Evolutionary conservation across 1,284 basidiomycete genomes (phyloP).

Genomic region (Flammula alnicola): DNA sequence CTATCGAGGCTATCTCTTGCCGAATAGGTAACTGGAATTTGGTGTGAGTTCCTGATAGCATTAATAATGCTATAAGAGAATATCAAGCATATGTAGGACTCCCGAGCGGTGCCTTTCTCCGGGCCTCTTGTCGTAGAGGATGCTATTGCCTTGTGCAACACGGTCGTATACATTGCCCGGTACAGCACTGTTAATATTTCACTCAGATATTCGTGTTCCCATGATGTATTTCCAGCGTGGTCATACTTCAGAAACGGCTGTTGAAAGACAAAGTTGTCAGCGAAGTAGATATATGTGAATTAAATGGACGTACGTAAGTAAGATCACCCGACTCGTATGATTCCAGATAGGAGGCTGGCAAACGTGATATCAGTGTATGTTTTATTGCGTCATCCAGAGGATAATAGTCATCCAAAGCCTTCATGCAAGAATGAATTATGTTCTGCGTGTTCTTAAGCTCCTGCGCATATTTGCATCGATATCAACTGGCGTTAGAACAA

Average conservation of each 20-base stretch:
- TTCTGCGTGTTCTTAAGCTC: not conserved
- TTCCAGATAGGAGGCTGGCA: conserved; percentile 1
- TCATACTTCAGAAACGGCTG: conserved; percentile 7
- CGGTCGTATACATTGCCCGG: conserved; percentile 3
- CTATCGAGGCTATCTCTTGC: too few relatives aligned
- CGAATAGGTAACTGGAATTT: not conserved
- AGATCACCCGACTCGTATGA: not conserved
- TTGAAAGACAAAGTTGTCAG: too few relatives aligned
- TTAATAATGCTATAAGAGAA: conserved; percentile 1
- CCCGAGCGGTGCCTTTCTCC: not conserved
- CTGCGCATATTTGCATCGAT: not conserved
- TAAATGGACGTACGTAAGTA: not conserved
- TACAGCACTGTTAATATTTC: conserved; percentile 1
- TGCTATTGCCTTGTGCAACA: not conserved
- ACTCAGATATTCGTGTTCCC: not conserved
- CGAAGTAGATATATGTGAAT: not conserved
- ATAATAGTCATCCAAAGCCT: not conserved
- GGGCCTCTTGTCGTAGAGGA: not conserved
- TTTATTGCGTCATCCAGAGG: not conserved
- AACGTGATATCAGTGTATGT: not conserved
- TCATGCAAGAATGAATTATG: not conserved
- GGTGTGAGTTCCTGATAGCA: not conserved
- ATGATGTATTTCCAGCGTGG: not conserved
- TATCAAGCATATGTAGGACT: conserved; percentile 4
- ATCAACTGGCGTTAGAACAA: not conserved